A percentile compares a stretch with the other conserved stretches of the same genome.
These are phyloP conservation scores for Penicillium soppii DNA, from an alignment of 495 filamentous ascomycete species.

Conservation along the genomic window DNA sequence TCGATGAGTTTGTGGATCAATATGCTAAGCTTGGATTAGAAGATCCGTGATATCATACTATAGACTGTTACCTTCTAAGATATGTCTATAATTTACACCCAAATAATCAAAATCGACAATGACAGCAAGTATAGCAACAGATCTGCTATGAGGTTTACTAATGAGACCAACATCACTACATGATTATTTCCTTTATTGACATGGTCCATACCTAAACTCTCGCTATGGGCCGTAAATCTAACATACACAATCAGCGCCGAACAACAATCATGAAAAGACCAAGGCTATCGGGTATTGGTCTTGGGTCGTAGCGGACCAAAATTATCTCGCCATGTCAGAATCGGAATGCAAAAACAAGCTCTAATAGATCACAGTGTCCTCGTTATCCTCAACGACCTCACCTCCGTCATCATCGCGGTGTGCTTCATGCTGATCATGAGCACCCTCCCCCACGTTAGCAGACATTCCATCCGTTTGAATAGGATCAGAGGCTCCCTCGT, in stretches of 20 bases:
- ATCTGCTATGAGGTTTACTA: too few relatives aligned
- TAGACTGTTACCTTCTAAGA: too few relatives aligned
- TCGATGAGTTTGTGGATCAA: conserved; percentile 28
- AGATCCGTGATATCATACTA: too few relatives aligned
- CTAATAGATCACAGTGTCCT: conserved; percentile 87
- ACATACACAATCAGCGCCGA: neutral
- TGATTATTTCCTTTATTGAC: too few relatives aligned
- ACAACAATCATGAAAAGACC: neutral
- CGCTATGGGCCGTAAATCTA: neutral
- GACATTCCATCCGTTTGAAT: conserved; percentile 12
- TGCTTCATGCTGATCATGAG: conserved; percentile 22
- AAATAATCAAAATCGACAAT: too few relatives aligned
- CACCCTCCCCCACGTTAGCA: conserved; percentile 15
- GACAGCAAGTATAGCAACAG: too few relatives aligned
- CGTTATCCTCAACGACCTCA: conserved; percentile 72
- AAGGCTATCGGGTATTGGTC: neutral
- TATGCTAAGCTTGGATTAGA: conserved; percentile 16
- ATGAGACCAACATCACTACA: too few relatives aligned
- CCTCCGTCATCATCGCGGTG: conserved; percentile 61
- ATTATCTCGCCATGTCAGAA: neutral
- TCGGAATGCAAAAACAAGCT: too few relatives aligned
- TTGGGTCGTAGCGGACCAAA: neutral
- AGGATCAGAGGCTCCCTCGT: conserved; percentile 21
- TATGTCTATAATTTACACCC: too few relatives aligned
- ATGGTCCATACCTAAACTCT: too few relatives aligned